phyloP scores from a whole-genome alignment of 148 eudicot genomes.

The Camellia lanceoleosa region DNA sequence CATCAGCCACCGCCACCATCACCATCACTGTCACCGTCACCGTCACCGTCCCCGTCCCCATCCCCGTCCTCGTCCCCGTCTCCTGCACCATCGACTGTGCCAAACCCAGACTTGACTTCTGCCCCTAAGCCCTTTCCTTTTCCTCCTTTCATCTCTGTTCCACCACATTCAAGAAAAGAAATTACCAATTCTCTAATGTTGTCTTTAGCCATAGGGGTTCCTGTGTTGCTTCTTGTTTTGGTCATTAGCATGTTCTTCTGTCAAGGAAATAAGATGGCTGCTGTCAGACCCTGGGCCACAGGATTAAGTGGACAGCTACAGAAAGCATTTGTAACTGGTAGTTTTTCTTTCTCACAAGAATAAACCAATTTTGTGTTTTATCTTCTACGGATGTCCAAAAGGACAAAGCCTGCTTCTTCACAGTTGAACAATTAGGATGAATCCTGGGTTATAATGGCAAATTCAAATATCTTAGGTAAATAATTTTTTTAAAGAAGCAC shows the following conservation, averaged over 20 bases:
- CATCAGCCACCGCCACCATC: no score
- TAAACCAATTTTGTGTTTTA: neutral
- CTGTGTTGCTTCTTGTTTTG: constrained; percentile 30
- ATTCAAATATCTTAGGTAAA: neutral
- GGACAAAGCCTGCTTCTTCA: neutral
- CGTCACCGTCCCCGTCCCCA: no score
- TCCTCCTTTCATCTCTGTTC: constrained; percentile 15
- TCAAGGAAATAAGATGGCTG: constrained; percentile 36
- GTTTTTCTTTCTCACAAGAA: neutral
- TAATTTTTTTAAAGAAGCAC: neutral
- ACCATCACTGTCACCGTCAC: no score
- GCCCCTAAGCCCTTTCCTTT: neutral
- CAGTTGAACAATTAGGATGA: neutral
- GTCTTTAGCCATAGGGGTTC: constrained; percentile 30
- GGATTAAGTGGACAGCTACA: constrained; percentile 76
- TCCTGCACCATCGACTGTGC: constrained; percentile 2
- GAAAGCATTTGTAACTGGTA: constrained; percentile 73
- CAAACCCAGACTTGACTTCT: neutral
- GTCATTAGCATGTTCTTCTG: constrained; percentile 29
- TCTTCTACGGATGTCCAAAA: neutral
- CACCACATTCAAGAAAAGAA: neutral
- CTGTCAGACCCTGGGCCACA: constrained; percentile 53
- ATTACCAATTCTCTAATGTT: constrained; percentile 15
- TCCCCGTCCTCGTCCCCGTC: neutral
- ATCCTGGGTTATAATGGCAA: neutral